These are phyloP conservation scores for Phytophthora fragariaefolia DNA, from an alignment of 352 stramenopile species.

Conservation along the genomic window DNA sequence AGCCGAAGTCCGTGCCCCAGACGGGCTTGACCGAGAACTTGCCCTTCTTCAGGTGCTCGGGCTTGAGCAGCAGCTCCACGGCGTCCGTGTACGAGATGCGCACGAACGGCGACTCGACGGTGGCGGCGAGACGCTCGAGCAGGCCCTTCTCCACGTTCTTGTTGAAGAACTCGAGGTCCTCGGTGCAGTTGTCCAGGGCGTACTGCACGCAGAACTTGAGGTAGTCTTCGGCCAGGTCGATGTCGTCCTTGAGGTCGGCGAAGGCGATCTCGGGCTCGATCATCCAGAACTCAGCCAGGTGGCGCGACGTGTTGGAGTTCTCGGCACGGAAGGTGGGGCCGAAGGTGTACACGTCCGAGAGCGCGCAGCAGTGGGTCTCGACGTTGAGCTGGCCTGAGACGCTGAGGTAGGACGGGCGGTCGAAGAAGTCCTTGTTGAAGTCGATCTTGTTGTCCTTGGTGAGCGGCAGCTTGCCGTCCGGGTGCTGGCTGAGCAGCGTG, in stretches of 20 bases:
- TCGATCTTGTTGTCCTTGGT: slow-evolving; percentile 82
- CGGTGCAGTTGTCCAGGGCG: slow-evolving; percentile 91
- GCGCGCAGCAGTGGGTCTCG: slow-evolving; percentile 92
- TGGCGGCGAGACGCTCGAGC: slow-evolving; percentile 59
- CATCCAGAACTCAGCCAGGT: slow-evolving; percentile 99
- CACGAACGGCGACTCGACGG: slow-evolving; percentile 62
- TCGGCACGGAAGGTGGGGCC: slow-evolving; percentile 99
- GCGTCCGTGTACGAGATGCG: slow-evolving; percentile 96
- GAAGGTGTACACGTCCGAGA: slow-evolving; percentile 97
- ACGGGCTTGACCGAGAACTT: slow-evolving; percentile 91
- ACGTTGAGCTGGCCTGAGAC: slow-evolving; percentile 98
- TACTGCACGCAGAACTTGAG: slow-evolving; percentile 96
- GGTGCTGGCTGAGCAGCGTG: slow-evolving; percentile 88
- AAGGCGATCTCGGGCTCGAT: slow-evolving; percentile 96
- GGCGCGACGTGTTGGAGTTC: slow-evolving; percentile 98
- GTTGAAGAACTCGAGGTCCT: slow-evolving; percentile 96
- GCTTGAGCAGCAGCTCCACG: slow-evolving; percentile 91
- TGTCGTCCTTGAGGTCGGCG: slow-evolving; percentile 92
- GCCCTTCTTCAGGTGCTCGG: slow-evolving; percentile 80
- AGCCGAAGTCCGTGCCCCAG: slow-evolving; percentile 97
- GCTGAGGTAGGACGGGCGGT: slow-evolving; percentile 87
- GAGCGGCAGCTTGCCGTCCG: slow-evolving; percentile 72
- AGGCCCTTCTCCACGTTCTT: slow-evolving; percentile 93
- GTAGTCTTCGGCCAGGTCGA: slow-evolving; percentile 96
- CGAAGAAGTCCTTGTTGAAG: slow-evolving; percentile 94